phyloP scores from a whole-genome alignment of 345 rosid genomes.

The Bruguiera parviflora region DNA sequence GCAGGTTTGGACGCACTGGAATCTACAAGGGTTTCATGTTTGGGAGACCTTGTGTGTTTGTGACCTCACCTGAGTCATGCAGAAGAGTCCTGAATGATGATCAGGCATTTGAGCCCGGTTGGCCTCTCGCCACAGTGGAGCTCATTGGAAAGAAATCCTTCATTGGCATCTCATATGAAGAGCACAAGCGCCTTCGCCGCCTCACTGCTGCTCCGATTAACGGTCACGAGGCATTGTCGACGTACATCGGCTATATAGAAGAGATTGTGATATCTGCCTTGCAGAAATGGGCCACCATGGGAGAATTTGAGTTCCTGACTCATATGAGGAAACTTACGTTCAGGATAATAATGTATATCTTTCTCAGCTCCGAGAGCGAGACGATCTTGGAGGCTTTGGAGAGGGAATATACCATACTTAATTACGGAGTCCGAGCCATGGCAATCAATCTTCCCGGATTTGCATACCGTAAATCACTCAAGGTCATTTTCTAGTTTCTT shows the following conservation, averaged over 20 bases:
- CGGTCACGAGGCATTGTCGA: constrained; percentile 75
- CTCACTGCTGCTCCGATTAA: constrained; percentile 74
- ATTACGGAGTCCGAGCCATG: constrained; percentile 82
- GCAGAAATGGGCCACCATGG: constrained; percentile 64
- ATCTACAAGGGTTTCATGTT: constrained; percentile 81
- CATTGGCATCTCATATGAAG: constrained; percentile 57
- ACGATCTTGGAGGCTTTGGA: constrained; percentile 60
- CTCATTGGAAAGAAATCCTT: constrained; percentile 80
- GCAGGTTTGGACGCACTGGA: constrained; percentile 61
- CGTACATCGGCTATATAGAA: constrained; percentile 59
- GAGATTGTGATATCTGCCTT: constrained; percentile 46
- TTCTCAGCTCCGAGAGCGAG: constrained; percentile 67
- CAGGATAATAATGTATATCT: constrained; percentile 72
- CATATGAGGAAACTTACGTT: constrained; percentile 73
- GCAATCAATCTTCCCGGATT: constrained; percentile 82
- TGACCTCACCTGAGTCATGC: constrained; percentile 64
- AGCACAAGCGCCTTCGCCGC: constrained; percentile 79
- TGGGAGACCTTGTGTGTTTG: constrained; percentile 71
- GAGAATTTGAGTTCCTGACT: constrained; percentile 60
- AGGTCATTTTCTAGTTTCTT: constrained; percentile 33
- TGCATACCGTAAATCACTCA: constrained; percentile 70
- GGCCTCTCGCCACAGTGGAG: constrained; percentile 64
- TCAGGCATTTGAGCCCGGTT: constrained; percentile 67
- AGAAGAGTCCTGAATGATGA: constrained; percentile 60
- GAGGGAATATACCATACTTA: constrained; percentile 65